Conservation (phyloP, 208 protist genomes). For the Trypanosomatidae sp. region DNA sequence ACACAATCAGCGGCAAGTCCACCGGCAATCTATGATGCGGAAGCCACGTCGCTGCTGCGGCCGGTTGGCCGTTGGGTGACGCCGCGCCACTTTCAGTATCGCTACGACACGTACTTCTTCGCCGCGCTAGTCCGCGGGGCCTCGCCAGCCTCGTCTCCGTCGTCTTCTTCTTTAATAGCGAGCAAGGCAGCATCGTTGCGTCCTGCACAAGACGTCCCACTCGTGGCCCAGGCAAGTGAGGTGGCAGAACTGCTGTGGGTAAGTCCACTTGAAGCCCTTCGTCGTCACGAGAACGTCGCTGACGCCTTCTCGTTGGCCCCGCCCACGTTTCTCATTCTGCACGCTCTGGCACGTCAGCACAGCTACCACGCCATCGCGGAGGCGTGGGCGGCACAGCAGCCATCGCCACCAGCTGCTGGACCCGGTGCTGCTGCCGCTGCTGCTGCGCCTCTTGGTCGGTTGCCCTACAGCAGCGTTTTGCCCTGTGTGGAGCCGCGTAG, state of each 20-base stretch:
- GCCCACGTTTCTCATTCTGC: constrained; percentile 49
- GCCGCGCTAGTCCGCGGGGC: too few species aligned
- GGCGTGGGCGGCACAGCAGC: constrained; percentile 19
- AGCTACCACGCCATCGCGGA: constrained; percentile 17
- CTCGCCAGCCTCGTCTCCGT: too few species aligned
- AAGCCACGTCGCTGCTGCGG: constrained; percentile 16
- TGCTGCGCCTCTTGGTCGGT: not conserved
- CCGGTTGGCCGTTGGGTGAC: constrained; percentile 53
- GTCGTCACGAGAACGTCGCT: constrained; percentile 30
- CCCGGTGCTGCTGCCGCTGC: too few species aligned
- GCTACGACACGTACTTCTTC: constrained; percentile 65
- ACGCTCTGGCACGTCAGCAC: constrained; percentile 29
- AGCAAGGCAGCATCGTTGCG: too few species aligned
- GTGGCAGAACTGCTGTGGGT: constrained; percentile 50
- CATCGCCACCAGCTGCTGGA: not conserved
- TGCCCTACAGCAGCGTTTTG: constrained; percentile 25
- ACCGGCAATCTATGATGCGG: constrained; percentile 11
- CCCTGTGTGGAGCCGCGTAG: constrained; percentile 21
- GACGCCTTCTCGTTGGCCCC: constrained; percentile 48
- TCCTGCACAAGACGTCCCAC: constrained; percentile 34
- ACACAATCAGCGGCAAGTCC: not conserved
- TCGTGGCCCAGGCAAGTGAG: constrained; percentile 34
- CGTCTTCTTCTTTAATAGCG: too few species aligned
- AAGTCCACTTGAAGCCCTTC: constrained; percentile 43
- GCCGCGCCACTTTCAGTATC: constrained; percentile 37